Base-by-base conservation (phyloP, 345 rosid species). In the Moricandia arvensis region DNA sequence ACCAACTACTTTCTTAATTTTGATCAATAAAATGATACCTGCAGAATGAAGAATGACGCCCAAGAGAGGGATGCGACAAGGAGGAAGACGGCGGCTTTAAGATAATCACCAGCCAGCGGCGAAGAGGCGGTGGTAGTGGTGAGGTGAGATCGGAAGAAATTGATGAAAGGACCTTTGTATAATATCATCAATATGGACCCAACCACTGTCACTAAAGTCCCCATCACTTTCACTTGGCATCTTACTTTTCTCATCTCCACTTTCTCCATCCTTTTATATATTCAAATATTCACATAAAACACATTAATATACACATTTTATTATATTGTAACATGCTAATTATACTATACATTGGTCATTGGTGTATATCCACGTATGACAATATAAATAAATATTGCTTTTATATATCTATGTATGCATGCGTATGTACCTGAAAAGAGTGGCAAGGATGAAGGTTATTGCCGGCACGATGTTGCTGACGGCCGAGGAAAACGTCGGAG, bases 401-500 rank as follows among this genome's bases (percentile, higher is more conserved):
- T 33, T 33, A 33, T 33, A 8, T 33, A 33, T 2, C 37, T 33
- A 33, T 33, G 7, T 29, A 29, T 35, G 41, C 41, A 35, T 38
- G n/a, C 11, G 47, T 33, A 33, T 58, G 34, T 75, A 83, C 86
- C 88, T 73, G 81, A 59, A 83, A 31, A 82, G 41, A 74, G 83
- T 83, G 68, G 97, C 97, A 86, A 93, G 82, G 38, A 90, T 82
- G 70, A 93, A 85, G 13, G 97, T 91, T 89, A 89, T 80, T 3
- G 90, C 90, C 38, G 98, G 98, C 26, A 91, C 86, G 88, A 90
- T 87, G 80, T 93, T 93, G 81, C 96, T 93, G 86, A 91, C 83
- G 61, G 94, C 96, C 49, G 96, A 81, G 7, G 98, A 82, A 81
- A 91, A 93, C 38, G 97, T 91, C 18, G 98, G 96, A 8, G 97